Conservation (phyloP, 176 grass and related monocot species). For the Triticum urartu region DNA sequence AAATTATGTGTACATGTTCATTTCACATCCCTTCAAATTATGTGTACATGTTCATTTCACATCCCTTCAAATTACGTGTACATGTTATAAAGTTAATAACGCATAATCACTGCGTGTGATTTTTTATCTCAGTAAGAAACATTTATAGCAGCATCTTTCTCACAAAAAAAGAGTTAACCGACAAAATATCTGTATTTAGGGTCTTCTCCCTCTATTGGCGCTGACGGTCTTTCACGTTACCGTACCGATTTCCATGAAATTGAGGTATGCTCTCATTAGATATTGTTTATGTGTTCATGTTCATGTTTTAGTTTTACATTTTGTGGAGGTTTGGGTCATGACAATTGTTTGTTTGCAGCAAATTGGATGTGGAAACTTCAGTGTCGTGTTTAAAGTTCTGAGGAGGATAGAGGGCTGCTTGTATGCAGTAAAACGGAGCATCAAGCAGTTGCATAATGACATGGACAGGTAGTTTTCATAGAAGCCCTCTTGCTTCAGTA, state of each 20-base stretch:
- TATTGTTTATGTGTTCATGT: constrained; percentile 1
- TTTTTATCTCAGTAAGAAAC: not conserved
- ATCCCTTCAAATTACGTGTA: not conserved
- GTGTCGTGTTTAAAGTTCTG: constrained; percentile 88
- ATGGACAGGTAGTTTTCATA: constrained; percentile 70
- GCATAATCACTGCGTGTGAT: not conserved
- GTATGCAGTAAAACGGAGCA: constrained; percentile 93
- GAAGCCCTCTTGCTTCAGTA: not conserved
- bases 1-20: not conserved
- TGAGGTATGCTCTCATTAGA: constrained; percentile 46
- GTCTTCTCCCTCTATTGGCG: constrained; percentile 64
- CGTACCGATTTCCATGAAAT: constrained; percentile 92
- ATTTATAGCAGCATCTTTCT: not conserved
- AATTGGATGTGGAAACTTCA: constrained; percentile 96
- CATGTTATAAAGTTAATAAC: not conserved
- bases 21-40: not conserved
- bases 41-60: not conserved
- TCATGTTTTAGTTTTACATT: not conserved
- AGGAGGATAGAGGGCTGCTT: constrained; percentile 96
- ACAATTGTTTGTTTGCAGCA: constrained; percentile 54
- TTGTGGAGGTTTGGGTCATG: constrained; percentile 10
- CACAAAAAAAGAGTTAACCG: not conserved
- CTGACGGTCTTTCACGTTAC: constrained; percentile 85
- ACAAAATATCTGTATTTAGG: constrained; percentile 36
- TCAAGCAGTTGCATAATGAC: constrained; percentile 70